Evolutionary conservation across 2,329 filamentous ascomycete species (phyloP).

Genomic region (Ceratocystis huliohia): DNA sequence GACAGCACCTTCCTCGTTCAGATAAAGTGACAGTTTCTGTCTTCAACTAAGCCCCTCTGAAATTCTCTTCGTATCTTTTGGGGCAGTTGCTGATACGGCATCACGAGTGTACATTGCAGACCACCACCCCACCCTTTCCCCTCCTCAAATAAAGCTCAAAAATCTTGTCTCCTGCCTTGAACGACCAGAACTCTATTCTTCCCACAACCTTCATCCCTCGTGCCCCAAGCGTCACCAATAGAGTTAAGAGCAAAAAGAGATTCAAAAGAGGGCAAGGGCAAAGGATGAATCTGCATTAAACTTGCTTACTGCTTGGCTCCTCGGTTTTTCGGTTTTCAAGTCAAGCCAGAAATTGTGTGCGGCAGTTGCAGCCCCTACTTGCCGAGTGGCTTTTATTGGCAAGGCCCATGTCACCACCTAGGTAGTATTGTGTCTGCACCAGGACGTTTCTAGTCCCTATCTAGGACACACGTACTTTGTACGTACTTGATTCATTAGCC

Average conservation of each 20-base stretch:
- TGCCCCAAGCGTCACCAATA: neutral
- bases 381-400: neutral
- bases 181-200: constrained; percentile 1
- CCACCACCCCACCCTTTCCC: neutral
- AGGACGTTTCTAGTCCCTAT: neutral
- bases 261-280: neutral
- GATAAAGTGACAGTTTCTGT: neutral
- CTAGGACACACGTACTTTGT: neutral
- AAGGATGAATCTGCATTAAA: neutral
- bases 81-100: neutral
- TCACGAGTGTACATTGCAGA: neutral
- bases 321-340: constrained; percentile 2
- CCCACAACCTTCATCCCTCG: neutral
- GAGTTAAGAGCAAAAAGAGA: neutral
- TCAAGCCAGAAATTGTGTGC: neutral
- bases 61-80: neutral
- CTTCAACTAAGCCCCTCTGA: neutral
- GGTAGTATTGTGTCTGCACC: neutral
- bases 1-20: neutral
- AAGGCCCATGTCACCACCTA: neutral
- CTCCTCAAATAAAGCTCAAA: neutral
- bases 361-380: constrained; percentile 2
- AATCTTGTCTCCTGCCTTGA: neutral
- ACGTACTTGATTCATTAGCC: too few species aligned
- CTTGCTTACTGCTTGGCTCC: neutral